A percentile compares a stretch with the other conserved stretches of the same genome.
phyloP scores from a whole-genome alignment of 306 rosid species.

The Fragaria ananassa region DNA sequence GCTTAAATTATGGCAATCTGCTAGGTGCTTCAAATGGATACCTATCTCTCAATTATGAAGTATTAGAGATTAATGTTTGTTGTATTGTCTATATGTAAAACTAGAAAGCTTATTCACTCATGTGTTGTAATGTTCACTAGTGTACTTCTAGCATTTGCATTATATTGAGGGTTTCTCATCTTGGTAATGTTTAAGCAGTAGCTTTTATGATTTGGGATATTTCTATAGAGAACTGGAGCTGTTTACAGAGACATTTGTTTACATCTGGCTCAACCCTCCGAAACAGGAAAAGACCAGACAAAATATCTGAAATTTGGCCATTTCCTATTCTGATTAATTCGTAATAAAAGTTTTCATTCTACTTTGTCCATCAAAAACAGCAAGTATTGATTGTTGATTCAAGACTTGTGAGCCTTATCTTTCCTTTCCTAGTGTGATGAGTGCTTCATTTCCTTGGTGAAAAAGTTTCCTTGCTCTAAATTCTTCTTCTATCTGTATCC shows the following conservation, averaged over 20 bases:
- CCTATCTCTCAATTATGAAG: conserved; percentile 12
- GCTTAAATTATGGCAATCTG: conserved; percentile 12
- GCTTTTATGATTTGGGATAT: background rate
- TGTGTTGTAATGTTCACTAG: background rate
- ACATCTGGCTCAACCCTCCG: background rate
- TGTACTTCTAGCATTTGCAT: background rate
- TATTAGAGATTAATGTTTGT: conserved; percentile 16
- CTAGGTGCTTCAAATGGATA: conserved; percentile 4
- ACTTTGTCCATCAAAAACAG: background rate
- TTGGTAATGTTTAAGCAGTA: background rate
- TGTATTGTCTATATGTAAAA: conserved; percentile 16
- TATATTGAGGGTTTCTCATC: background rate
- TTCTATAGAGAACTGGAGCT: background rate
- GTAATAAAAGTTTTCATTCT: background rate
- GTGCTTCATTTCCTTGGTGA: background rate
- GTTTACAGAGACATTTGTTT: background rate
- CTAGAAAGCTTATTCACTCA: background rate
- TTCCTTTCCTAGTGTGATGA: background rate
- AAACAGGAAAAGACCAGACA: background rate
- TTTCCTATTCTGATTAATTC: background rate
- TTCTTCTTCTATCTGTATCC: background rate
- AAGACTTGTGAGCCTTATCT: background rate
- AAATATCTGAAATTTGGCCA: background rate
- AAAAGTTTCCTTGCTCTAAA: background rate
- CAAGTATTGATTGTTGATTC: background rate